Evolutionary conservation across 768 basidiomycete species (phyloP).

Genomic region (Termitomyces titanicus): DNA sequence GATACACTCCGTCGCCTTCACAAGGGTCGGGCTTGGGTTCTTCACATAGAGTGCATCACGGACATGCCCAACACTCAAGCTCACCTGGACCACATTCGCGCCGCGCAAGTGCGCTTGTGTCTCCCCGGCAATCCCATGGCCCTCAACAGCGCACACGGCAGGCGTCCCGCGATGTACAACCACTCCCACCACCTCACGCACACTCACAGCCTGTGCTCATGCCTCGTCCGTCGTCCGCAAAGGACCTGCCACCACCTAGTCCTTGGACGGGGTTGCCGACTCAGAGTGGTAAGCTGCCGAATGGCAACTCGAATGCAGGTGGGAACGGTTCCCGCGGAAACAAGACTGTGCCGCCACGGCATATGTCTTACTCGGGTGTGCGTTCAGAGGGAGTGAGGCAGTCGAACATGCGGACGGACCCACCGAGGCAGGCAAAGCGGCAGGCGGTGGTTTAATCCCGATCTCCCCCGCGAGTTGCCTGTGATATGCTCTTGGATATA

Average conservation of each 20-base stretch:
- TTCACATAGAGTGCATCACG: conserved; percentile 15
- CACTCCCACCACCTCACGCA: conserved; percentile 19
- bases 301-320: conserved; percentile 6
- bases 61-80: conserved; percentile 6
- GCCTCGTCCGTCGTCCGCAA: conserved; percentile 20
- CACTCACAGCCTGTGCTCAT: conserved; percentile 22
- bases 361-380: conserved; percentile 10
- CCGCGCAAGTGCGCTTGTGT: conserved; percentile 18
- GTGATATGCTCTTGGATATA: background rate
- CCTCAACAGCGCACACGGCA: conserved; percentile 10
- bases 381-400: conserved; percentile 10
- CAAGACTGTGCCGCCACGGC: conserved; percentile 7
- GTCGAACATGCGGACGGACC: conserved; percentile 6
- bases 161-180: conserved; percentile 9
- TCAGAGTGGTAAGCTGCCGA: conserved; percentile 25
- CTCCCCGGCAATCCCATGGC: conserved; percentile 6
- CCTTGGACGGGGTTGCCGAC: conserved; percentile 43
- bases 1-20: conserved; percentile 16
- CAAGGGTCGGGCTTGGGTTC: conserved; percentile 5
- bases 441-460: conserved; percentile 11
- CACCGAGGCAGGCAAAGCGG: conserved; percentile 12
- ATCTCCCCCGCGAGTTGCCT: background rate
- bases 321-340: conserved; percentile 4
- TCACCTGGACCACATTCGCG: conserved; percentile 16
- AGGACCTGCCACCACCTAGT: conserved; percentile 28